These are phyloP conservation scores for Miscanthus sacchariflorus DNA, from an alignment of 202 grass and related monocot genomes.

Conservation along the genomic window DNA sequence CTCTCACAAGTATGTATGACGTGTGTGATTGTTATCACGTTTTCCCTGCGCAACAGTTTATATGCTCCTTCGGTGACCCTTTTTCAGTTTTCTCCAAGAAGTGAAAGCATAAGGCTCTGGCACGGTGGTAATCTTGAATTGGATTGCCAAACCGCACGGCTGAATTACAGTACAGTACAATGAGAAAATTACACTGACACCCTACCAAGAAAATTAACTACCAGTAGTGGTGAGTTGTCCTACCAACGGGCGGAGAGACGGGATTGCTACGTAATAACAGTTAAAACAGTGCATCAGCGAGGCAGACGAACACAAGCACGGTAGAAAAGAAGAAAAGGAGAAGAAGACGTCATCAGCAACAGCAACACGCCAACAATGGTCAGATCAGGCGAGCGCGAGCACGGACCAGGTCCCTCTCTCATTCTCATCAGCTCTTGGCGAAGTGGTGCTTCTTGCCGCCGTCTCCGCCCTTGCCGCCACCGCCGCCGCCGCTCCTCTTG, in stretches of 20 bases:
- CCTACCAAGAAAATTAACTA: constrained; percentile 9
- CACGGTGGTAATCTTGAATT: not conserved
- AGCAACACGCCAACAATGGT: constrained; percentile 47
- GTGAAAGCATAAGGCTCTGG: too few species aligned
- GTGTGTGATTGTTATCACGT: constrained; percentile 13
- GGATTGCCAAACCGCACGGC: not conserved
- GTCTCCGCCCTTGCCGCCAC: constrained; percentile 48
- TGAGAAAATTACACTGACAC: not conserved
- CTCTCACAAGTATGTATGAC: not conserved
- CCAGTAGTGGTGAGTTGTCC: not conserved
- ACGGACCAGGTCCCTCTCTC: not conserved
- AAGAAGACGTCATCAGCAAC: constrained; percentile 35
- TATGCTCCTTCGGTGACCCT: not conserved
- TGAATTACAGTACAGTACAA: not conserved
- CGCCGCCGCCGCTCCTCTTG: constrained; percentile 54
- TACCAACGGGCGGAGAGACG: not conserved
- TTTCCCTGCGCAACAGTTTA: not conserved
- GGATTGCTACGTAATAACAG: not conserved
- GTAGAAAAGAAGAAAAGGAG: not conserved
- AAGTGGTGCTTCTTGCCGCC: constrained; percentile 59
- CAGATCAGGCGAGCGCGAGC: constrained; percentile 47
- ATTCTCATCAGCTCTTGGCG: constrained; percentile 48
- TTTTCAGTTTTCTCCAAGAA: not conserved
- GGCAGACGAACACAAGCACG: constrained; percentile 1
- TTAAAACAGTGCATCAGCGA: constrained; percentile 21